Evolutionary conservation across 805 yeast species (phyloP), one percentile per base, ranked within the genome.

Genomic region (Phaffomyces antillensis): DNA sequence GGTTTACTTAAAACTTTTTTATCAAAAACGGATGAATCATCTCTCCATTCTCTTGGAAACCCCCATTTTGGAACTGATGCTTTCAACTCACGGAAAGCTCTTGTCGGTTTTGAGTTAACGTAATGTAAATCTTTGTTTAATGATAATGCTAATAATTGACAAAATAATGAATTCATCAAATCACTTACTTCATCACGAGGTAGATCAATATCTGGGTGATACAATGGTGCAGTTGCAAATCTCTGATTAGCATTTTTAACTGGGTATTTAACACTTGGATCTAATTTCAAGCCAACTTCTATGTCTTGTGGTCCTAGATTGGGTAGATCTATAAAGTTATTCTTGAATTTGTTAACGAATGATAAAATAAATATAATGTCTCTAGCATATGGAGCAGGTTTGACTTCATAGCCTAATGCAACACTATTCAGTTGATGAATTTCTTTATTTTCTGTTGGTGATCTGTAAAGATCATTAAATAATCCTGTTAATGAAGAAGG

Each of bases 31-130:
- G 40, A 46, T 2, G 51, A 40, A 44, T 58, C 61, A 47, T 58
- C 54, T 42, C 62, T 48, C 63, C 63, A 59, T 45, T 58, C 61
- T 8, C 26, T 34, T 5, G 63, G 63, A n/a, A 59, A 41, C 3
- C 63, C 62, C 44, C 47, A 52, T 1, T 3, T 16, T 15, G 43
- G 31, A 5, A 51, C 53, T 12, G 31, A 23, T 2, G 45, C 16
- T 32, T 50, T 54, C 17, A 58, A 43, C 18, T 56, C 60, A 32
- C 20, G 20, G 3, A 56, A 26, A 3, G 54, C 52, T 35, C 46
- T 56, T 3, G 45, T 15, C n/a, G 48, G 12, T 15, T 38, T 42
- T 7, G 41, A 16, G 39, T 30, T 41, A 4, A 47, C 41, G 24
- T 52, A 40, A 11, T 39, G 30, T 34, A 41, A 51, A 28, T 47